Percentiles rank a stretch among this genome's conserved stretches.
Evolutionary conservation across 2,329 filamentous ascomycete species (phyloP).

Genomic region (Aphanocladium album): DNA sequence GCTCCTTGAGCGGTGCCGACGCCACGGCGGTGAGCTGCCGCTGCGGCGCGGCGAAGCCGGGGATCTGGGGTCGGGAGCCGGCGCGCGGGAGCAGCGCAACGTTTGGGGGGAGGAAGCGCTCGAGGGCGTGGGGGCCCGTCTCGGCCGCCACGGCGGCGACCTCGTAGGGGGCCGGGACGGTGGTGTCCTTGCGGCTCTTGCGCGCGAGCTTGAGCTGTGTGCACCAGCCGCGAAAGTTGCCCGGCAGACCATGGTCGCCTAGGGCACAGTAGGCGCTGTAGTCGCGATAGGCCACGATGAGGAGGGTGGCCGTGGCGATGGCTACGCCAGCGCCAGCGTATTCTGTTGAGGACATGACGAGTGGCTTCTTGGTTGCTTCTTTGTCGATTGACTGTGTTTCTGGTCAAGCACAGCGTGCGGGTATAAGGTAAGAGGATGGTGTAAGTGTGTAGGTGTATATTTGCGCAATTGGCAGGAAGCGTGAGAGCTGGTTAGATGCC

Average conservation of each 20-base stretch:
- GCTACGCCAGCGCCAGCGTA: neutral
- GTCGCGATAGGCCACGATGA: conserved; percentile 14
- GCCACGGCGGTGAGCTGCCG: conserved; percentile 15
- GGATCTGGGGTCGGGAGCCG: conserved; percentile 14
- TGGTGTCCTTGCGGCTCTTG: conserved; percentile 21
- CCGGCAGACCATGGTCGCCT: conserved; percentile 38
- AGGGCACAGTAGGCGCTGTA: conserved; percentile 37
- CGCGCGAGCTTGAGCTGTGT: conserved; percentile 18
- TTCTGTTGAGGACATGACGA: neutral
- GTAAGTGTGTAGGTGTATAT: neutral
- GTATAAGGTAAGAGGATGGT: too few species aligned
- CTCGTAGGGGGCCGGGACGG: conserved; percentile 20
- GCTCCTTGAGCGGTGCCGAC: conserved; percentile 11
- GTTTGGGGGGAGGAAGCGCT: conserved; percentile 13
- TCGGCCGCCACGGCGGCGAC: conserved; percentile 18
- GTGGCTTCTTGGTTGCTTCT: neutral
- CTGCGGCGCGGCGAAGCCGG: conserved; percentile 18
- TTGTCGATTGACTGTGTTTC: neutral
- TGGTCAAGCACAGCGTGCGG: too few species aligned
- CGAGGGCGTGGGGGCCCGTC: conserved; percentile 14
- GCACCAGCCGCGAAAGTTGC: conserved; percentile 35
- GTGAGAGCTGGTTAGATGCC: neutral
- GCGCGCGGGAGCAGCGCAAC: conserved; percentile 5
- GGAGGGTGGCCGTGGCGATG: neutral
- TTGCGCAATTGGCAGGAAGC: neutral